These are phyloP conservation scores for Rhododendron kiyosumense DNA, from an alignment of 148 eudicot genomes.

Conservation along the genomic window DNA sequence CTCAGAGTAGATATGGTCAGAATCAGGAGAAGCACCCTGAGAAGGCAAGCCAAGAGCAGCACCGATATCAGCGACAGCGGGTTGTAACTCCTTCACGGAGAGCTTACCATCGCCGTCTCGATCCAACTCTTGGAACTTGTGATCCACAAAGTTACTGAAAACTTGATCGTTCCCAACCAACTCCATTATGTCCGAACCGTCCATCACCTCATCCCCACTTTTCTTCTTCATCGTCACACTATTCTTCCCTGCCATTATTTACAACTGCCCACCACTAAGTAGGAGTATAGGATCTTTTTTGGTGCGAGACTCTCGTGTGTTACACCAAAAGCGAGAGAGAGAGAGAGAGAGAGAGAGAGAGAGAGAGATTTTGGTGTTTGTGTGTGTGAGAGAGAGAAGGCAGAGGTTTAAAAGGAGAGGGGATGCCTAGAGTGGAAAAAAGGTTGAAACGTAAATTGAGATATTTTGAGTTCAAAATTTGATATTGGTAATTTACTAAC, in stretches of 20 bases:
- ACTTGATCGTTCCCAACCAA: slow-evolving; percentile 66
- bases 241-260: not conserved
- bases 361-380: not conserved
- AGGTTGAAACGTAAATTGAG: too few species aligned
- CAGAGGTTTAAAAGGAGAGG: not conserved
- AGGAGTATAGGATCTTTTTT: not conserved
- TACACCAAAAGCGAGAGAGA: not conserved
- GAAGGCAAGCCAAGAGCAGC: slow-evolving; percentile 82
- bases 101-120: slow-evolving; percentile 65
- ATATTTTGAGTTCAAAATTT: too few species aligned
- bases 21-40: slow-evolving; percentile 53
- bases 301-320: not conserved
- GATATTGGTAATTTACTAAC: too few species aligned
- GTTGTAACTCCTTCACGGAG: slow-evolving; percentile 69
- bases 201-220: slow-evolving; percentile 47
- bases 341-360: not conserved
- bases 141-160: slow-evolving; percentile 44
- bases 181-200: slow-evolving; percentile 85
- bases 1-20: slow-evolving; percentile 87
- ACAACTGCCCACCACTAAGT: not conserved
- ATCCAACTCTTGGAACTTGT: slow-evolving; percentile 70
- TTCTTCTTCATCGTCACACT: slow-evolving; percentile 3
- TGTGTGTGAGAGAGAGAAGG: not conserved
- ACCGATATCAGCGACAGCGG: slow-evolving; percentile 81
- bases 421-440: too few species aligned